Evolutionary conservation across 2,329 filamentous ascomycete genomes (phyloP).

Genomic region (Aspergillus luchuensis): DNA sequence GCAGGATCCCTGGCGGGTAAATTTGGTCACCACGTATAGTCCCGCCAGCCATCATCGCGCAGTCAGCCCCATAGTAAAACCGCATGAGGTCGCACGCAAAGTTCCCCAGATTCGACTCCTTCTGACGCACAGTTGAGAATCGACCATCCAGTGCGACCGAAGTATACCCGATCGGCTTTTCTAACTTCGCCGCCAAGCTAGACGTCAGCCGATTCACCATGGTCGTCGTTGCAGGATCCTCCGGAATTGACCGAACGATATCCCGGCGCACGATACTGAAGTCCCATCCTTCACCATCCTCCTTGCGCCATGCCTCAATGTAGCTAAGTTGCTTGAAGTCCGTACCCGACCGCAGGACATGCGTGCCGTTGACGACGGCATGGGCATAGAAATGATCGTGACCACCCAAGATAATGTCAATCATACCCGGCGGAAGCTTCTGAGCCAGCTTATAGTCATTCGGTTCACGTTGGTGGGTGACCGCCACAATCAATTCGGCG

Average conservation of each 20-base stretch:
- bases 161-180: conserved; percentile 82
- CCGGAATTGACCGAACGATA: conserved; percentile 66
- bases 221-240: conserved; percentile 62
- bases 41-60: conserved; percentile 78
- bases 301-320: conserved; percentile 70
- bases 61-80: conserved; percentile 77
- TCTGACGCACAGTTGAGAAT: conserved; percentile 76
- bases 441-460: conserved; percentile 85
- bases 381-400: conserved; percentile 91
- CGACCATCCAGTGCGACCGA: conserved; percentile 79
- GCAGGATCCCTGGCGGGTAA: conserved; percentile 76
- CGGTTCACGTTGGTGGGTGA: conserved; percentile 84
- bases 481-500: conserved; percentile 77
- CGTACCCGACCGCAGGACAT: conserved; percentile 82
- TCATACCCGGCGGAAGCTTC: conserved; percentile 67
- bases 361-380: conserved; percentile 72
- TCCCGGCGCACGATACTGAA: conserved; percentile 77
- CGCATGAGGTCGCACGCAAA: conserved; percentile 93
- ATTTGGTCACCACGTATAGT: conserved; percentile 88
- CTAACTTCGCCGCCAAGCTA: conserved; percentile 72
- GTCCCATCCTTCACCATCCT: conserved; percentile 64
- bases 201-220: conserved; percentile 71
- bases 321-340: conserved; percentile 94
- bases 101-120: conserved; percentile 84
- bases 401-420: conserved; percentile 84